A percentile compares a stretch with the other conserved stretches of the same genome.
phyloP scores from a whole-genome alignment of 2,329 filamentous ascomycete species.

The Penicillium sp. region DNA sequence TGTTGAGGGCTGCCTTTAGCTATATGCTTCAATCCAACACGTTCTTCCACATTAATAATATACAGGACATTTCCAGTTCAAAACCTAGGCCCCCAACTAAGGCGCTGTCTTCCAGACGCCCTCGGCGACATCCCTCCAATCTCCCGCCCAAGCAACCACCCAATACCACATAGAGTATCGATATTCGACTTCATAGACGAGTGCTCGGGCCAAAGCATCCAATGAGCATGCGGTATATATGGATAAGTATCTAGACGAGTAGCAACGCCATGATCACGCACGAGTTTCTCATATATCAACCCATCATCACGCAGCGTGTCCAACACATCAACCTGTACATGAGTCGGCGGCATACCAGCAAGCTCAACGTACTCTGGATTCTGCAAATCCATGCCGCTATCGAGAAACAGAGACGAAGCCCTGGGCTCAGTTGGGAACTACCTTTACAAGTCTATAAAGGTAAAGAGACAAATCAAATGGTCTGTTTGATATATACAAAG shows the following conservation, averaged over 20 bases:
- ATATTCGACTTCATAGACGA: not conserved
- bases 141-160: slow-evolving; percentile 2
- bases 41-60: too few species aligned
- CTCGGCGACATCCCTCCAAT: not conserved
- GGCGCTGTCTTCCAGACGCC: not conserved
- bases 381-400: too few species aligned
- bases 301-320: slow-evolving; percentile 48
- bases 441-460: not conserved
- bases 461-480: not conserved
- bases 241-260: slow-evolving; percentile 41
- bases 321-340: slow-evolving; percentile 45
- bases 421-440: not conserved
- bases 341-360: slow-evolving; percentile 24
- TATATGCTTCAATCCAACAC: too few species aligned
- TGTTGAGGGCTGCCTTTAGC: too few species aligned
- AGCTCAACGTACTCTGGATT: not conserved
- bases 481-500: not conserved
- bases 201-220: not conserved
- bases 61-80: too few species aligned
- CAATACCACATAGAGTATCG: not conserved
- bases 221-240: slow-evolving; percentile 35
- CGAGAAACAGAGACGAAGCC: not conserved
- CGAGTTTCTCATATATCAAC: slow-evolving; percentile 44
- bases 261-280: slow-evolving; percentile 39
- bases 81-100: too few species aligned